These are phyloP conservation scores for Gymnopus androsaceus DNA, from an alignment of 1,284 basidiomycete genomes.

Conservation along the genomic window DNA sequence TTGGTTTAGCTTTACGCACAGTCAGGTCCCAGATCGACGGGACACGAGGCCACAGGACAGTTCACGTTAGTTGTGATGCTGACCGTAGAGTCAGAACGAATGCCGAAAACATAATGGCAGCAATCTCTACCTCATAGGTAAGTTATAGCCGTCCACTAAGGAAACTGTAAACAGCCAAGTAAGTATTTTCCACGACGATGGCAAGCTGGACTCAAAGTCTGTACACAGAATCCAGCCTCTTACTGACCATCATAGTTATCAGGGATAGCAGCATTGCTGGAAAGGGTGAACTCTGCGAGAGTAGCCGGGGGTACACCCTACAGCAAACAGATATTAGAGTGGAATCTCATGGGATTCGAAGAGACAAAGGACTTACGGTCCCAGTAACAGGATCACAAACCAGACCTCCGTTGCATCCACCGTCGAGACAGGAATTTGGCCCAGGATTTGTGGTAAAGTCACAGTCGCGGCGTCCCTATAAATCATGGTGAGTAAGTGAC, in stretches of 20 bases:
- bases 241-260: slow-evolving; percentile 48
- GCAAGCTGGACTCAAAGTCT: not conserved
- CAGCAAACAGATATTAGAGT: not conserved
- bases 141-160: slow-evolving; percentile 57
- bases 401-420: slow-evolving; percentile 55
- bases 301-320: slow-evolving; percentile 57
- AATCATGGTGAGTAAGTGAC: not conserved
- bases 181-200: too few relatives aligned
- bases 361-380: slow-evolving; percentile 34
- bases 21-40: slow-evolving; percentile 40
- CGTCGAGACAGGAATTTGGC: slow-evolving; percentile 51
- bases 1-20: slow-evolving; percentile 16
- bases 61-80: slow-evolving; percentile 41
- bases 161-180: slow-evolving; percentile 37
- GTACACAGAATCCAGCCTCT: not conserved
- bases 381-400: slow-evolving; percentile 43
- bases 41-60: slow-evolving; percentile 45
- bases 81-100: slow-evolving; percentile 17
- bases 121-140: slow-evolving; percentile 40
- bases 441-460: slow-evolving; percentile 45
- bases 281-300: slow-evolving; percentile 57
- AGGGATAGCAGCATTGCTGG: slow-evolving; percentile 25
- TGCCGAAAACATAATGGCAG: not conserved
- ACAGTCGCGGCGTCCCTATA: slow-evolving; percentile 46
- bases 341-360: not conserved